Evolutionary conservation across 192 early-diverging fungal genomes (phyloP).

Genomic region (Rhizophagus prolifer): DNA sequence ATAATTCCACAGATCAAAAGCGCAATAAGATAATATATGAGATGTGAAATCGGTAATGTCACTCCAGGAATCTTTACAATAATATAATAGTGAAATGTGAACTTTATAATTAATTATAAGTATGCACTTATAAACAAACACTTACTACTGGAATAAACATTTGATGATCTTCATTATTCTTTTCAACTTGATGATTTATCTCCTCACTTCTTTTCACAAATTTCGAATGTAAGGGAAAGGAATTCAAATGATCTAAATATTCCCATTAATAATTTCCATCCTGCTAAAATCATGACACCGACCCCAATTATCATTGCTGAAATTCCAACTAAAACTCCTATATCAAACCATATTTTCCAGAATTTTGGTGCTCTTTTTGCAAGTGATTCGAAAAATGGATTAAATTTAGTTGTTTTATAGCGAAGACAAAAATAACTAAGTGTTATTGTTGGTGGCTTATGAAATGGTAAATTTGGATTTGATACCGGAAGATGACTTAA

Average conservation of each 20-base stretch:
- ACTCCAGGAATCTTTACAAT: constrained; percentile 69
- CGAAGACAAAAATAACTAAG: constrained; percentile 43
- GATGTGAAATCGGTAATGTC: constrained; percentile 65
- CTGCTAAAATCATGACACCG: constrained; percentile 48
- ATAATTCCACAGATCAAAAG: constrained; percentile 62
- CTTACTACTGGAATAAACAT: constrained; percentile 67
- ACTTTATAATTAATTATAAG: not conserved
- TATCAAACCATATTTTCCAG: constrained; percentile 60
- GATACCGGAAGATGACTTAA: not conserved
- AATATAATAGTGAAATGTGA: not conserved
- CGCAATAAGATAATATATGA: constrained; percentile 66
- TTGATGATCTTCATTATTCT: constrained; percentile 34
- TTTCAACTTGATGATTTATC: constrained; percentile 26
- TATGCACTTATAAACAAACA: not conserved
- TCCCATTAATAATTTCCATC: constrained; percentile 37
- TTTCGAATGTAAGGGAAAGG: constrained; percentile 10
- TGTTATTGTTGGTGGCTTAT: not conserved
- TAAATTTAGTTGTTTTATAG: constrained; percentile 49
- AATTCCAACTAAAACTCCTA: constrained; percentile 49
- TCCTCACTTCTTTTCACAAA: constrained; percentile 10
- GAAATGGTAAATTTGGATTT: not conserved
- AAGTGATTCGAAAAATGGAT: constrained; percentile 42
- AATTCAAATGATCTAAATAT: not conserved
- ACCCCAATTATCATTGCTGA: constrained; percentile 48
- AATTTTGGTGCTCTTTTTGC: constrained; percentile 43